These are phyloP conservation scores for Aphanoascus verrucosus DNA, from an alignment of 2,329 filamentous ascomycete species.

Conservation along the genomic window DNA sequence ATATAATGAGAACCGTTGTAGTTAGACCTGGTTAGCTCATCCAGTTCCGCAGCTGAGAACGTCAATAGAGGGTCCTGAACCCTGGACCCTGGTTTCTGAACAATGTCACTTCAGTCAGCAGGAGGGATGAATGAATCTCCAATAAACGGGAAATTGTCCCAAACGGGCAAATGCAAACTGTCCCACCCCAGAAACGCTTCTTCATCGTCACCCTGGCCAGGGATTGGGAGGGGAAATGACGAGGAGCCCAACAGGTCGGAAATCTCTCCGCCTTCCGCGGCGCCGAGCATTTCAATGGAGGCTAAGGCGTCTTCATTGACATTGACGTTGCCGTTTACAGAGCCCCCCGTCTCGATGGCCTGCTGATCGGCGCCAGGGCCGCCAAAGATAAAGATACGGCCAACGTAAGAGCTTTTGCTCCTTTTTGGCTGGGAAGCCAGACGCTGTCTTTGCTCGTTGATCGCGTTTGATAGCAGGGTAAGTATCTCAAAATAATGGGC, in stretches of 20 bases:
- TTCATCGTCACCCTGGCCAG: conserved; percentile 13
- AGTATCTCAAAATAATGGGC: conserved; percentile 49
- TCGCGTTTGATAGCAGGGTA: conserved; percentile 37
- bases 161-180: conserved; percentile 27
- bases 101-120: not conserved
- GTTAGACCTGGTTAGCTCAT: not conserved
- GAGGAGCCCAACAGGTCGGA: not conserved
- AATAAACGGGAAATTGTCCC: conserved; percentile 29
- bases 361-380: conserved; percentile 11
- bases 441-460: conserved; percentile 33
- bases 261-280: not conserved
- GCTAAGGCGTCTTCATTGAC: conserved; percentile 11
- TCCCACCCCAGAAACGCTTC: conserved; percentile 23
- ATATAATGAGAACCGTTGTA: too few species aligned
- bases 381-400: conserved; percentile 28
- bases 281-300: not conserved
- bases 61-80: not conserved
- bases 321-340: not conserved
- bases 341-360: conserved; percentile 1
- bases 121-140: not conserved
- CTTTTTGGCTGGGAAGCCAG: conserved; percentile 22
- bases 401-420: conserved; percentile 25
- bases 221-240: not conserved
- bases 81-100: not conserved
- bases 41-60: not conserved